A percentile compares a stretch with the other conserved stretches of the same genome.
Conservation (phyloP, 495 filamentous ascomycete genomes). For the Jackrogersella multiformis region DNA sequence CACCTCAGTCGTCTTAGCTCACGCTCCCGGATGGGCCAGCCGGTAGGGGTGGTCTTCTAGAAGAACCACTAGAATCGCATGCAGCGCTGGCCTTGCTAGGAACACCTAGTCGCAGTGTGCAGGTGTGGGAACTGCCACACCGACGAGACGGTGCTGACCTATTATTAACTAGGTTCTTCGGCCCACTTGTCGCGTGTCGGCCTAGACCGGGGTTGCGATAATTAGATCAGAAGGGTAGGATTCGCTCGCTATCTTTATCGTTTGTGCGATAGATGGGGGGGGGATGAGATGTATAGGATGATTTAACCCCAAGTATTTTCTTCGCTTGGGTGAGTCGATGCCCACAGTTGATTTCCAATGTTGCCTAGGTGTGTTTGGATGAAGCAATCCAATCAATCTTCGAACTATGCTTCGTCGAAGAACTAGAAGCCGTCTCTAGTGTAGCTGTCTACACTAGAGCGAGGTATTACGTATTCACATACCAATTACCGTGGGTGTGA, state of each 20-base stretch:
- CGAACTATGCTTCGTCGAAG: conserved; percentile 1
- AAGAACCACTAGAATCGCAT: conserved; percentile 44
- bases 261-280: conserved; percentile 6
- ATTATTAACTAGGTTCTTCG: conserved; percentile 42
- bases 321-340: background rate
- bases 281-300: background rate
- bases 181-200: conserved; percentile 44
- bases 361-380: no score
- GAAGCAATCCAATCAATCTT: conserved; percentile 1
- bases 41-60: conserved; percentile 41
- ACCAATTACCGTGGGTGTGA: conserved; percentile 21
- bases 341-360: no score
- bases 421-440: conserved; percentile 2
- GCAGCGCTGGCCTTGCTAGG: conserved; percentile 29
- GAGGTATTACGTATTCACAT: conserved; percentile 20
- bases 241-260: conserved; percentile 12
- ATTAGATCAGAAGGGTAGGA: conserved; percentile 14
- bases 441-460: background rate
- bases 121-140: conserved; percentile 42
- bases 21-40: conserved; percentile 36
- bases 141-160: conserved; percentile 41
- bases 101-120: conserved; percentile 32
- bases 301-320: background rate
- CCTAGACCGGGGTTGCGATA: conserved; percentile 37
- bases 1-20: conserved; percentile 37